These are phyloP conservation scores for Aspergillus sp. DNA, from an alignment of 2,329 filamentous ascomycete genomes.

Conservation along the genomic window DNA sequence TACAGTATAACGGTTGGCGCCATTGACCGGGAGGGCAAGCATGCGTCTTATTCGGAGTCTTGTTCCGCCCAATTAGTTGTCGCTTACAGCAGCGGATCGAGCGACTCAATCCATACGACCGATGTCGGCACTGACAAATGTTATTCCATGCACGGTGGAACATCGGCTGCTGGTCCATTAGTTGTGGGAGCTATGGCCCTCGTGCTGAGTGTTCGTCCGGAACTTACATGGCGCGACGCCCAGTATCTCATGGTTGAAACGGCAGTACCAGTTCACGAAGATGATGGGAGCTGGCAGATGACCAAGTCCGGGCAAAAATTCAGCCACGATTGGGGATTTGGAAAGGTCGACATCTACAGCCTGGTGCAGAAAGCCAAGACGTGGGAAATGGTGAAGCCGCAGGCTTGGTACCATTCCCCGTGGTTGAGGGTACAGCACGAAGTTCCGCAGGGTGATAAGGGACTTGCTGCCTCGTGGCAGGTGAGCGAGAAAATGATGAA, in stretches of 20 bases:
- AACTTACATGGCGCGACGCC: slow-evolving; percentile 90
- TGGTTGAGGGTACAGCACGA: slow-evolving; percentile 87
- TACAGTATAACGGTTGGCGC: slow-evolving; percentile 98
- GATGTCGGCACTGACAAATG: slow-evolving; percentile 86
- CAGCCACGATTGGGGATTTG: slow-evolving; percentile 94
- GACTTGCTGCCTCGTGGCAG: slow-evolving; percentile 78
- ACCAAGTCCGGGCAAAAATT: slow-evolving; percentile 82
- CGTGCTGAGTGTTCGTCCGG: slow-evolving; percentile 80
- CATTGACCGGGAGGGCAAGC: slow-evolving; percentile 81
- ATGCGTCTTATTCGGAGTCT: slow-evolving; percentile 94
- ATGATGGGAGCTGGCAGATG: slow-evolving; percentile 77
- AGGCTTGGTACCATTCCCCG: slow-evolving; percentile 91
- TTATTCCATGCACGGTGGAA: slow-evolving; percentile 84
- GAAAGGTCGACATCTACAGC: slow-evolving; percentile 86
- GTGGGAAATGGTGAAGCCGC: slow-evolving; percentile 89
- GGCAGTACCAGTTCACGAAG: slow-evolving; percentile 76
- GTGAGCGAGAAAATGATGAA: slow-evolving; percentile 81
- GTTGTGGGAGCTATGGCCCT: slow-evolving; percentile 92
- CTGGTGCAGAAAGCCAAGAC: slow-evolving; percentile 84
- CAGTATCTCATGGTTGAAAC: slow-evolving; percentile 89
- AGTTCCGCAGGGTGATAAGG: slow-evolving; percentile 83
- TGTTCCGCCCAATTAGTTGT: slow-evolving; percentile 96
- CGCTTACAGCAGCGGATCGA: slow-evolving; percentile 90
- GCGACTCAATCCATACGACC: slow-evolving; percentile 92
- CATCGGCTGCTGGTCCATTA: slow-evolving; percentile 90